phyloP scores from a whole-genome alignment of 2,329 filamentous ascomycete species.

The Alternaria arbusti region DNA sequence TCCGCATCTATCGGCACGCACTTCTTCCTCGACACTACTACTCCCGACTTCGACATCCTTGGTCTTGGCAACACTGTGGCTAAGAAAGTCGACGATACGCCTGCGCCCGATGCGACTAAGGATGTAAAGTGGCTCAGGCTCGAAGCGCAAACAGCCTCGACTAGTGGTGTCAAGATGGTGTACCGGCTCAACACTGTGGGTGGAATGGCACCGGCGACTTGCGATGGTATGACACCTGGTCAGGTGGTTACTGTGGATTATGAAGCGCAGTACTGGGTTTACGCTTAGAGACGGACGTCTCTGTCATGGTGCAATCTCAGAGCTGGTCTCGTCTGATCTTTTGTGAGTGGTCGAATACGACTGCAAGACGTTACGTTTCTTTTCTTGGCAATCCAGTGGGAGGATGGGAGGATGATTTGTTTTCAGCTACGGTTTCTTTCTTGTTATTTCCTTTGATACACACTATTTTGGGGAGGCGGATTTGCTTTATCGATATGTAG shows the following conservation, averaged over 20 bases:
- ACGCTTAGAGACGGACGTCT: slow-evolving; percentile 22
- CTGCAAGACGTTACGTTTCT: neutral
- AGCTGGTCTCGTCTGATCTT: neutral
- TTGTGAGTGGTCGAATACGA: neutral
- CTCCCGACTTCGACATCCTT: slow-evolving; percentile 82
- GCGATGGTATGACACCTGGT: slow-evolving; percentile 56
- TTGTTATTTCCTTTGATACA: neutral
- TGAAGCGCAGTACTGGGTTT: slow-evolving; percentile 78
- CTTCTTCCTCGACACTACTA: slow-evolving; percentile 75
- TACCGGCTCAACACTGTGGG: slow-evolving; percentile 86
- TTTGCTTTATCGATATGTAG: neutral
- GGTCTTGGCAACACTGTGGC: slow-evolving; percentile 68
- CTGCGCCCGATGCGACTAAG: slow-evolving; percentile 65
- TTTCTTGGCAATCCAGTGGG: neutral
- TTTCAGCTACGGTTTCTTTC: neutral
- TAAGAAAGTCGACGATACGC: slow-evolving; percentile 66
- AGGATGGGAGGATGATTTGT: neutral
- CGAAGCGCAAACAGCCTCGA: slow-evolving; percentile 49
- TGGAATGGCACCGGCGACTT: slow-evolving; percentile 75
- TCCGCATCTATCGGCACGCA: slow-evolving; percentile 67
- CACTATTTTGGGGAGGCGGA: neutral
- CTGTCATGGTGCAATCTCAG: neutral
- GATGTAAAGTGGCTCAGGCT: slow-evolving; percentile 84
- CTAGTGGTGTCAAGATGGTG: slow-evolving; percentile 67
- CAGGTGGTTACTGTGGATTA: slow-evolving; percentile 78